Conservation (phyloP, 2,329 filamentous ascomycete genomes). For the Cucurbitaria berberidis region DNA sequence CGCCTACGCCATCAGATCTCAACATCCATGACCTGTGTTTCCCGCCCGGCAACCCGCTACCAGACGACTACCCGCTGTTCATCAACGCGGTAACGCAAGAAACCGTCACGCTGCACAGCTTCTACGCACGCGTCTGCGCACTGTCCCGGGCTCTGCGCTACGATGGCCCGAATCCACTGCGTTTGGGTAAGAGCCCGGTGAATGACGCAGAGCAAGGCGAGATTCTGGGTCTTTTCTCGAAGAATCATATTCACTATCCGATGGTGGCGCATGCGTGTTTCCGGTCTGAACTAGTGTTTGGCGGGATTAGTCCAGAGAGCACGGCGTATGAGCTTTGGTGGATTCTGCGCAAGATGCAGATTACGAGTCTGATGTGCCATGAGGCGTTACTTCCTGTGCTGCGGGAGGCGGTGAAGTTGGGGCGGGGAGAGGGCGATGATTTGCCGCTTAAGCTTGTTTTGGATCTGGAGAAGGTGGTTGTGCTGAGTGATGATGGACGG, state of each 20-base stretch:
- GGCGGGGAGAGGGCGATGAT: conserved; percentile 29
- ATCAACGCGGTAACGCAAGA: conserved; percentile 37
- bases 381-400: conserved; percentile 36
- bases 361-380: conserved; percentile 36
- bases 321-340: conserved; percentile 43
- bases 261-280: conserved; percentile 41
- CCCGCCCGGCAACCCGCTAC: conserved; percentile 30
- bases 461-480: conserved; percentile 30
- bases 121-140: conserved; percentile 33
- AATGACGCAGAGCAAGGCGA: conserved; percentile 37
- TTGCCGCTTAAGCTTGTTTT: conserved; percentile 27
- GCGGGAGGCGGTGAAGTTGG: conserved; percentile 32
- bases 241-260: conserved; percentile 42
- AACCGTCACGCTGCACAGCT: conserved; percentile 33
- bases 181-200: conserved; percentile 23
- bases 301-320: conserved; percentile 38
- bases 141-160: conserved; percentile 34
- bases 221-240: conserved; percentile 35
- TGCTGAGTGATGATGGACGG: conserved; percentile 32
- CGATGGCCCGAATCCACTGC: conserved; percentile 38
- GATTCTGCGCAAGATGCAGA: conserved; percentile 42
- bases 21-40: conserved; percentile 44
- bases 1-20: conserved; percentile 29
- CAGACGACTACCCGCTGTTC: conserved; percentile 38
- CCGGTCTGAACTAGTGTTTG: conserved; percentile 36